Conservation (phyloP, 345 rosid genomes). For the Hibiscus mutabilis region DNA sequence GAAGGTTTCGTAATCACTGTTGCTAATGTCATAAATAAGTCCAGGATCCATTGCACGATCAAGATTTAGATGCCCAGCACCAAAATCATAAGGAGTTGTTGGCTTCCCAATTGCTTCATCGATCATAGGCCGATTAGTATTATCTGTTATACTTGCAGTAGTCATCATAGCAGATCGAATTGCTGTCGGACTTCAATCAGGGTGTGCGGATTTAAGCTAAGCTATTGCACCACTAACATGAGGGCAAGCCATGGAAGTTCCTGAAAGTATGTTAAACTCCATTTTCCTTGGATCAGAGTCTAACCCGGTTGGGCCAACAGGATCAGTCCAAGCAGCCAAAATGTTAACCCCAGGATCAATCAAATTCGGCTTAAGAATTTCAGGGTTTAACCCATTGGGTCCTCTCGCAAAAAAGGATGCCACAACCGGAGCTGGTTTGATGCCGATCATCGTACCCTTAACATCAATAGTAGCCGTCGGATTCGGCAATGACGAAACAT, state of each 20-base stretch:
- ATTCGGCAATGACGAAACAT: constrained; percentile 30
- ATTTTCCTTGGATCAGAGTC: constrained; percentile 56
- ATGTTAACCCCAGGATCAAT: constrained; percentile 81
- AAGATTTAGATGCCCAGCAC: constrained; percentile 67
- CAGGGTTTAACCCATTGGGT: constrained; percentile 67
- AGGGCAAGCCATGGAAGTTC: constrained; percentile 90
- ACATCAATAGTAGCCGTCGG: constrained; percentile 64
- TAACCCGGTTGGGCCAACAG: constrained; percentile 67
- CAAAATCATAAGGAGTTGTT: constrained; percentile 54
- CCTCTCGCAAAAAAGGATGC: constrained; percentile 86
- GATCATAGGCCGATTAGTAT: constrained; percentile 35
- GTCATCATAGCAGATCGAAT: constrained; percentile 87
- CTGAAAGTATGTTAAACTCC: constrained; percentile 72
- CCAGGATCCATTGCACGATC: constrained; percentile 82
- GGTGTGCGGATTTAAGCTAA: constrained; percentile 74
- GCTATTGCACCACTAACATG: constrained; percentile 87
- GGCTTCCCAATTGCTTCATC: constrained; percentile 73
- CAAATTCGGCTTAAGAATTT: constrained; percentile 73
- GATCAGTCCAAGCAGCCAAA: constrained; percentile 80
- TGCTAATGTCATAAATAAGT: constrained; percentile 56
- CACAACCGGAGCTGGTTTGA: constrained; percentile 77
- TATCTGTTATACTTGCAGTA: constrained; percentile 45
- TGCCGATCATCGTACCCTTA: constrained; percentile 59
- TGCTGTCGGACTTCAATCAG: constrained; percentile 69
- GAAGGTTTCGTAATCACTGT: constrained; percentile 50